phyloP scores from a whole-genome alignment of 2,329 filamentous ascomycete genomes.

The Teratosphaeria nubilosa region DNA sequence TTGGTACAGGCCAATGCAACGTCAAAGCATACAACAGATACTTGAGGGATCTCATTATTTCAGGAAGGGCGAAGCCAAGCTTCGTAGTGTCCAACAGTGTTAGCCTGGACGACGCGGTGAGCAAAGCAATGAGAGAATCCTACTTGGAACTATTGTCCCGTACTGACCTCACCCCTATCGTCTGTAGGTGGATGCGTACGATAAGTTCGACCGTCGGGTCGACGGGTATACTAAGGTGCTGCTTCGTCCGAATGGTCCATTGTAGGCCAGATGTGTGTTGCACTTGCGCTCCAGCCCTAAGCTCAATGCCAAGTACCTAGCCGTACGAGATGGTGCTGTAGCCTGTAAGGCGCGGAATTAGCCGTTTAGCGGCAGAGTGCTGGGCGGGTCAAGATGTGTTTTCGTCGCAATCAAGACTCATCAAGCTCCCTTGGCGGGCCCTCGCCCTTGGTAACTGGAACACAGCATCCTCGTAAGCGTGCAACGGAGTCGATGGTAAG shows the following conservation, averaged over 20 bases:
- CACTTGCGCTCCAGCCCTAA: neutral
- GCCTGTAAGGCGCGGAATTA: neutral
- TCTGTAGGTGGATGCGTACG: constrained; percentile 39
- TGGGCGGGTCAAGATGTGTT: no score
- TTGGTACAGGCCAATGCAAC: constrained; percentile 57
- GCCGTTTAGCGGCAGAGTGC: no score
- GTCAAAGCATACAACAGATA: constrained; percentile 60
- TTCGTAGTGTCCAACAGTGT: constrained; percentile 60
- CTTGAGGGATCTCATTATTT: constrained; percentile 54
- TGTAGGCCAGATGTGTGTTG: constrained; percentile 1
- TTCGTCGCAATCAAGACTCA: neutral
- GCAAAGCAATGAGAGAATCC: neutral
- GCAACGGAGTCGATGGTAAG: neutral
- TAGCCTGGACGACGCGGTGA: constrained; percentile 37
- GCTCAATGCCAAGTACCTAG: neutral
- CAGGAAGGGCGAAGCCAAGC: constrained; percentile 53
- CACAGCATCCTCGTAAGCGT: neutral
- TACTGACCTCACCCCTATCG: neutral
- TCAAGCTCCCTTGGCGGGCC: neutral
- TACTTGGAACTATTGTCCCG: neutral
- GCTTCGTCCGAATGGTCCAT: constrained; percentile 53
- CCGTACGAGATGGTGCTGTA: neutral
- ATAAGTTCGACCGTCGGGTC: constrained; percentile 56
- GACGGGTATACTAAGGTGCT: constrained; percentile 60
- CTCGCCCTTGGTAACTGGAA: neutral